Base-by-base conservation (phyloP, 2,329 filamentous ascomycete species). In the Aspergillus vadensis region DNA sequence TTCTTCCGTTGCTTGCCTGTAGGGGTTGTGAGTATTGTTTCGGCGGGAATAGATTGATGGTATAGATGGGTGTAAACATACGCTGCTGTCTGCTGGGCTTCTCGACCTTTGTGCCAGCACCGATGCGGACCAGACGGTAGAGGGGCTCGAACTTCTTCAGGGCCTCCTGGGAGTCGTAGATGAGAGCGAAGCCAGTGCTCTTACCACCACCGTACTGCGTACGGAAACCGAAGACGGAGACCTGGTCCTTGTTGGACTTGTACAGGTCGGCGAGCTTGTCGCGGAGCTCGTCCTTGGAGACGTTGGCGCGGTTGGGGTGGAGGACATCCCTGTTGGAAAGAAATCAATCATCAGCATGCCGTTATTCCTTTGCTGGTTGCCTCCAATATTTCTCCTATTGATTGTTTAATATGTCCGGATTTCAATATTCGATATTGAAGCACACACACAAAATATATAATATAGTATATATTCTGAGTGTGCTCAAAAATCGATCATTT, bases 1-100 rank as follows among this genome's bases (percentile, higher is more conserved):
- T 99, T 99, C 92, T 99, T 99, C 86, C 95, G 91, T 86, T 98
- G 95, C 88, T 99, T 99, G 90, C 94, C 94, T 98, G 83, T 85
- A 73, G 62, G 62, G 15, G 38, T 43, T 58, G n/a, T 57, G 43
- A 41, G 43, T 47, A 41, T 19, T 43, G 12, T 17, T 32, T 30
- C 19, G 14, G 8, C 25, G 19, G 12, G 39, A n/a, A 17, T 27
- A 54, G 54, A 47, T 43, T 17, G 44, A 17, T 27, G 14, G 25
- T 43, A 44, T 25, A 23, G 23, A 17, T 30, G 25, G 57, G 48
- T 36, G 56, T 62, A 63, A 73, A 96, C 94, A 79, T 93, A 97
- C 95, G 93, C 85, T 99, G 95, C 86, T 99, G 95, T 88, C 95
- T 91, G 86, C 88, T 92, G 76, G 95, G 88, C 86, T 93, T 94